phyloP scores from a whole-genome alignment of 805 yeast species.

The Myxozyma kluyveri region DNA sequence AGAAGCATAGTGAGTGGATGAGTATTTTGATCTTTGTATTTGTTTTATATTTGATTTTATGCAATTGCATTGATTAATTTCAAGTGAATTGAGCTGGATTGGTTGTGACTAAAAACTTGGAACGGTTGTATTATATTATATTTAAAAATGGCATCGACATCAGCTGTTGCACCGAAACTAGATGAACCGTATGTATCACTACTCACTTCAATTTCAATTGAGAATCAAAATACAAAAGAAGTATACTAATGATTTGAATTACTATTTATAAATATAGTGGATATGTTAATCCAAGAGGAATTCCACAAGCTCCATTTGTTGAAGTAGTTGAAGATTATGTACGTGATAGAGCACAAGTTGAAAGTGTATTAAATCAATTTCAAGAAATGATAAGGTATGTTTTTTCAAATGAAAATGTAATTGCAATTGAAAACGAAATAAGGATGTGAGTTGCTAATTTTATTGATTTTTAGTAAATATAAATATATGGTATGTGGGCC shows the following conservation, averaged over 20 bases:
- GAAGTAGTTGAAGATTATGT: constrained; percentile 76
- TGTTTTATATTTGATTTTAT: no score
- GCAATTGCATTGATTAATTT: no score
- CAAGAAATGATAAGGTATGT: constrained; percentile 72
- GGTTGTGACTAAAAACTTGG: no score
- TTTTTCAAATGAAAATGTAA: background rate
- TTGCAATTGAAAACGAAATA: background rate
- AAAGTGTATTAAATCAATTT: constrained; percentile 63
- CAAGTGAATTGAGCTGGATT: no score
- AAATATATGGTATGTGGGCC: constrained; percentile 72
- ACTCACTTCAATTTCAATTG: background rate
- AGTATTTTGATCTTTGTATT: no score
- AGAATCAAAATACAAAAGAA: background rate
- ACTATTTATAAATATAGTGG: constrained; percentile 7
- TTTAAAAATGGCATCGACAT: background rate
- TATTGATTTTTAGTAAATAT: constrained; percentile 51
- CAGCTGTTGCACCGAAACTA: background rate
- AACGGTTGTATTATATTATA: no score
- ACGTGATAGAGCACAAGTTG: constrained; percentile 67
- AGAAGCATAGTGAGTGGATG: no score
- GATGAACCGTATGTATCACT: constrained; percentile 9
- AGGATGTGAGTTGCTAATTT: background rate
- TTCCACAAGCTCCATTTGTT: constrained; percentile 93
- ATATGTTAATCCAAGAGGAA: constrained; percentile 79
- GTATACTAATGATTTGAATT: background rate